Evolutionary conservation across 306 rosid species (phyloP).

Genomic region (Corylus heterophylla): DNA sequence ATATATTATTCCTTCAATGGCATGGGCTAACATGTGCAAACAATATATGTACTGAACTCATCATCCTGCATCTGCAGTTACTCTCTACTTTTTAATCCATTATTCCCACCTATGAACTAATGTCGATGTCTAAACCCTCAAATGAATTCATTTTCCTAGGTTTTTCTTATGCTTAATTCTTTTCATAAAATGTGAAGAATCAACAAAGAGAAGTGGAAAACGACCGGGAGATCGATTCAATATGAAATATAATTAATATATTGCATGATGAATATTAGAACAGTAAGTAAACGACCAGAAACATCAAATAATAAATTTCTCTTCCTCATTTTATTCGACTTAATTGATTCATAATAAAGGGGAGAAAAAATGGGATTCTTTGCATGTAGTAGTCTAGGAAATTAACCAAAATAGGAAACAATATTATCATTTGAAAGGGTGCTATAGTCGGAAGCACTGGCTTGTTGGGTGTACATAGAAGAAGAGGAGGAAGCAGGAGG

Average conservation of each 20-base stretch:
- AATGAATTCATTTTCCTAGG: background rate
- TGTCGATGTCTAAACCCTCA: too few relatives aligned
- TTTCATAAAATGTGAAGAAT: background rate
- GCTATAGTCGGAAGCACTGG: conserved; percentile 36
- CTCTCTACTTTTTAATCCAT: background rate
- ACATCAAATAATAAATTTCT: conserved; percentile 1
- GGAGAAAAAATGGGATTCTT: conserved; percentile 22
- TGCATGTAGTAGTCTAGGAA: conserved; percentile 4
- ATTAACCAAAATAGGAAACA: conserved; percentile 50
- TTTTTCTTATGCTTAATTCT: background rate
- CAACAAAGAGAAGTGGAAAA: background rate
- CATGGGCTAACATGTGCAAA: conserved; percentile 29
- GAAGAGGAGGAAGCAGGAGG: conserved; percentile 46
- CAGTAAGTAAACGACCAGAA: conserved; percentile 15
- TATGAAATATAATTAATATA: background rate
- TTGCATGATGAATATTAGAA: background rate
- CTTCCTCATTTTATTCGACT: conserved; percentile 28
- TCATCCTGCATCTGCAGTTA: conserved; percentile 11
- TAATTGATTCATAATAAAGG: conserved; percentile 22
- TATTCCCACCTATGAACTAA: background rate
- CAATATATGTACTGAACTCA: conserved; percentile 8
- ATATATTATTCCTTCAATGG: conserved; percentile 4
- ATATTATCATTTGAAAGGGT: conserved; percentile 44
- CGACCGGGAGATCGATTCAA: background rate
- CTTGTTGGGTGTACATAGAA: conserved; percentile 45